Base-by-base conservation (phyloP, 768 basidiomycete species). In the Leucocoprinus leucothites region DNA sequence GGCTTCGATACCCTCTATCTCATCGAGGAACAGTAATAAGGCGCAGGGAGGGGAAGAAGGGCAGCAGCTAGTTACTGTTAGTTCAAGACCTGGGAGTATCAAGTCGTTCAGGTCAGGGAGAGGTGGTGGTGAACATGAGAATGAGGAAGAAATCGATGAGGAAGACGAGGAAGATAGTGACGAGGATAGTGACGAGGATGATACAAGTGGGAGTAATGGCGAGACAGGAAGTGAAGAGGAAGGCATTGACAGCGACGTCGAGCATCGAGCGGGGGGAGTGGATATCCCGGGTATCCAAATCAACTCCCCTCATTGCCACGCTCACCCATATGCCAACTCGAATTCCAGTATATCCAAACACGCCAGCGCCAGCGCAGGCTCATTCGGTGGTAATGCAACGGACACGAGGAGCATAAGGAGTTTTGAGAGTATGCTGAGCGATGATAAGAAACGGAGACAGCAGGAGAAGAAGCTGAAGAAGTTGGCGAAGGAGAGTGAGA, bases 341-440 rank as follows among this genome's bases (percentile, higher is more conserved):
- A 38, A 38, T 14, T 31, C 47, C 0, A 31, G 34, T 34, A 34
- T 38, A 9, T 9, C 22, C 1, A 25, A 24, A 8, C 8, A 16
- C 11, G 35, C 35, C 9, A 42, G 36, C 16, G 9, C 44, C 2
- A 34, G 54, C 11, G n/a, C 54, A 3, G 65, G 71, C 13, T 71
- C 67, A 21, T 74, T 43, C 64, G 73, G 56, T 38, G 38, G 11
- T 13, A n/a, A n/a, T n/a, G n/a, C n/a, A 60, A 70, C 48, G 66
- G 91, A 92, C 67, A 62, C 82, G 41, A 76, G 87, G 70, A 93
- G 91, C 61, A 89, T 94, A 51, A 74, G 83, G 60, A 94, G 92
- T 66, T 94, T 95, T 63, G 87, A 86, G 74, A 93, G 82, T 60
- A 93, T 92, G 91, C 74, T 92, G 77, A 84, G 77, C 64, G 73